These are phyloP conservation scores for Rhamnella rubrinervis DNA, from an alignment of 331 rosid species.

Conservation along the genomic window DNA sequence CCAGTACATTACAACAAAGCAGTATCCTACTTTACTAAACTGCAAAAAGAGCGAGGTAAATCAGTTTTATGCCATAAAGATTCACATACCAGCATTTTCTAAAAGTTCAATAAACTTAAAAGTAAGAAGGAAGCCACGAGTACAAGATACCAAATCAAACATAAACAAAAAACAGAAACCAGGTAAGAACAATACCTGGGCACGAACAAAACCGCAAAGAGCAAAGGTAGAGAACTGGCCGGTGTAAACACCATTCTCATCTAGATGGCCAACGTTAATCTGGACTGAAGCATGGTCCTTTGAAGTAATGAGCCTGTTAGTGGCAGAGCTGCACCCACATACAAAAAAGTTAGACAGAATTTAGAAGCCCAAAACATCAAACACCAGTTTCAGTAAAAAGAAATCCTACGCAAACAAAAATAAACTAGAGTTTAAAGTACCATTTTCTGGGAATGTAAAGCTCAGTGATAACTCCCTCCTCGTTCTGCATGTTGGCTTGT, in stretches of 20 bases:
- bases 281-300: conserved; percentile 90
- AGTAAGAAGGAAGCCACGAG: not conserved
- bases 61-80: too few species aligned
- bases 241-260: conserved; percentile 68
- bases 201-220: conserved; percentile 65
- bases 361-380: not conserved
- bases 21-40: too few species aligned
- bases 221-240: conserved; percentile 77
- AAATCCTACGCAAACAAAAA: not conserved
- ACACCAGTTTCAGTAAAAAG: not conserved
- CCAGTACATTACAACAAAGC: too few species aligned
- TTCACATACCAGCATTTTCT: too few species aligned
- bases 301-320: conserved; percentile 70
- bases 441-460: conserved; percentile 68
- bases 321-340: conserved; percentile 60
- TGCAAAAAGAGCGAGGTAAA: too few species aligned
- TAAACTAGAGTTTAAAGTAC: conserved; percentile 19
- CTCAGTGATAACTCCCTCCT: conserved; percentile 59
- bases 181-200: not conserved
- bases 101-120: not conserved
- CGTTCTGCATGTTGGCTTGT: conserved; percentile 48
- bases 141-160: not conserved
- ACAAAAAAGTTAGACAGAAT: not conserved
- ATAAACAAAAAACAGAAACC: not conserved
- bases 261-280: conserved; percentile 77